These are phyloP conservation scores for Diddensiella santjacobensis DNA, from an alignment of 805 yeast species.

Conservation along the genomic window DNA sequence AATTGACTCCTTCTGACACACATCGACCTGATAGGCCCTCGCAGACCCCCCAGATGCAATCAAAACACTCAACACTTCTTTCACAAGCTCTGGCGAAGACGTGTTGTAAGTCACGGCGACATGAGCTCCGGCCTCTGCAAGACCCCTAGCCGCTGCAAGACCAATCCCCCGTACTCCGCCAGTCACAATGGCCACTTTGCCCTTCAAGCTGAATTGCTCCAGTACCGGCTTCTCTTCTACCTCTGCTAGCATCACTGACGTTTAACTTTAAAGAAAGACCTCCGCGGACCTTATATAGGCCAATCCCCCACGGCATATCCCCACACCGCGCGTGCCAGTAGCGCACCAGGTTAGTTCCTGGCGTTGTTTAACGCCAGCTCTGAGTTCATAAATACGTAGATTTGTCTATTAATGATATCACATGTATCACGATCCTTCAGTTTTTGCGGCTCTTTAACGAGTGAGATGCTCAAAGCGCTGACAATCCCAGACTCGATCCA, in stretches of 20 bases:
- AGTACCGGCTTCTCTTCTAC: slow-evolving; percentile 1
- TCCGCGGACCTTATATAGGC: too few relatives aligned
- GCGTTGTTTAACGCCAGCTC: background rate
- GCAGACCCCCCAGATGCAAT: background rate
- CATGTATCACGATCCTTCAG: background rate
- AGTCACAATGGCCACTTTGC: slow-evolving; percentile 32
- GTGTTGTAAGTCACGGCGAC: slow-evolving; percentile 28
- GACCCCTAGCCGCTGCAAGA: slow-evolving; percentile 44
- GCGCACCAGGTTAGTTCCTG: too few relatives aligned
- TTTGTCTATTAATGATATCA: background rate
- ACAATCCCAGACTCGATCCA: background rate
- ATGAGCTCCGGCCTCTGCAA: slow-evolving; percentile 45
- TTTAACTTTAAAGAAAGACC: too few relatives aligned
- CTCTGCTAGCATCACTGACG: background rate
- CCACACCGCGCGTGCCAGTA: too few relatives aligned
- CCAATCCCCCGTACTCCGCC: slow-evolving; percentile 57
- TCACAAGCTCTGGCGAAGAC: background rate
- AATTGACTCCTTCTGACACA: background rate
- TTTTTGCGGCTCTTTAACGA: background rate
- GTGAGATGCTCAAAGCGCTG: background rate
- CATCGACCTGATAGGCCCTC: background rate
- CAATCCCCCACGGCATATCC: too few relatives aligned
- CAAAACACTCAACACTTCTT: background rate
- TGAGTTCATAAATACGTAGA: background rate
- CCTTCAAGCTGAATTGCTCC: slow-evolving; percentile 6